phyloP scores from a whole-genome alignment of 1,139 yeast species.

The Protomyces lactucae-debilis region DNA sequence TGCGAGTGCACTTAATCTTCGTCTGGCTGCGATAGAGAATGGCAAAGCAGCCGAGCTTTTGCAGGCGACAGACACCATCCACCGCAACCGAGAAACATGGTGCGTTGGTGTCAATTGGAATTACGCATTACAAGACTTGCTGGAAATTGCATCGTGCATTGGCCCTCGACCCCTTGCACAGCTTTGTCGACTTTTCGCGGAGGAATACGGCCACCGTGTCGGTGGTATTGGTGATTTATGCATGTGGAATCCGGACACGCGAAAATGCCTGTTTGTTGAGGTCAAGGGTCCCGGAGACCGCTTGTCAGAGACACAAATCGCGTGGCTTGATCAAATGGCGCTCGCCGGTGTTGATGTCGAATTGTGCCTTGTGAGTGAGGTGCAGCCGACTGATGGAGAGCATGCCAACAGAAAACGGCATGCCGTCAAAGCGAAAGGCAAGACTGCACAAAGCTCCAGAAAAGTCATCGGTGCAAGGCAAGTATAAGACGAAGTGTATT shows the following conservation, averaged over 20 bases:
- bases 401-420: neutral
- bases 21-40: slow-evolving; percentile 30
- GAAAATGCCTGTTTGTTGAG: slow-evolving; percentile 36
- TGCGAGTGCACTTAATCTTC: slow-evolving; percentile 30
- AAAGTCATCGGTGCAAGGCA: neutral
- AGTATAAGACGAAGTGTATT: no score
- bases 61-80: slow-evolving; percentile 26
- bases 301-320: slow-evolving; percentile 41
- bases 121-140: slow-evolving; percentile 35
- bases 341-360: slow-evolving; percentile 39
- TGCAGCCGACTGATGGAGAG: neutral
- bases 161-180: slow-evolving; percentile 34
- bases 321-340: slow-evolving; percentile 41
- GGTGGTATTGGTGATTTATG: slow-evolving; percentile 44
- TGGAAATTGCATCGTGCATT: slow-evolving; percentile 37
- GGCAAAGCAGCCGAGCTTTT: slow-evolving; percentile 27
- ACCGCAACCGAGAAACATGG: slow-evolving; percentile 32
- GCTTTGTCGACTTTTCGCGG: slow-evolving; percentile 37
- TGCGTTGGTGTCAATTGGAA: slow-evolving; percentile 40
- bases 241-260: slow-evolving; percentile 36
- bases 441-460: neutral
- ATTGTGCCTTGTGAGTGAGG: slow-evolving; percentile 36
- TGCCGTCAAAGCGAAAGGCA: neutral
- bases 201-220: slow-evolving; percentile 37
- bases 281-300: slow-evolving; percentile 43